Evolutionary conservation across 345 rosid species (phyloP), one percentile per base, ranked within the genome.

Genomic region (Punica granatum): DNA sequence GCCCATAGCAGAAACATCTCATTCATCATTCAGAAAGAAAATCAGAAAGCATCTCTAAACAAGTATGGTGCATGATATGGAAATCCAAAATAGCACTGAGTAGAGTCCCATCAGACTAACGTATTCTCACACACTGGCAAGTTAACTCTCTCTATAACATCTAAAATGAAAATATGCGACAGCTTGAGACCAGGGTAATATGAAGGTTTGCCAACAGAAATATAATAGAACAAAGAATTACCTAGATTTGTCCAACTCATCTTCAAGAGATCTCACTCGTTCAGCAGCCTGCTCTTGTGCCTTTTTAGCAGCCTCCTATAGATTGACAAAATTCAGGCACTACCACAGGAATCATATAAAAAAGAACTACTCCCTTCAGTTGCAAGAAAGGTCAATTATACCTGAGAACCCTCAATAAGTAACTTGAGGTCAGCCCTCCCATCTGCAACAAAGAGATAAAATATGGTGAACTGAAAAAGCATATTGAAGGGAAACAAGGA

Each of bases 331-430:
- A 36, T 63, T 63, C n/a, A 42, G 6, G 18, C 44, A 33, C 32
- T 63, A 63, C 19, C 66, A 23, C 14, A 34, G 68, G 69, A 61
- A 18, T 19, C 16, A 34, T 37, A 70, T 23, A 46, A 42, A 56
- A 39, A 13, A 37, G 33, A 62, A 63, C 23, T 46, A 15, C 25
- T 41, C 19, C 21, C 16, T 42, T 35, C 30, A 32, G 19, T 41
- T 51, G 49, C 34, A 63, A 66, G 36, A 67, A 6, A 10, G 31
- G 41, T 46, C n/a, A 63, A 42, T 63, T 63, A 48, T 71, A 90
- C 98, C 96, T 93, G 87, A 33, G 97, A 90, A 70, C 88, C 89
- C 81, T 93, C 96, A 14, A 93, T 81, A 70, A 90, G 79, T 76
- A 80, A 87, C 70, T 85, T 78, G 51, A 85, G 71, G 71, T 89